Conservation (phyloP, 805 yeast genomes). For the Barnettozyma salicaria region DNA sequence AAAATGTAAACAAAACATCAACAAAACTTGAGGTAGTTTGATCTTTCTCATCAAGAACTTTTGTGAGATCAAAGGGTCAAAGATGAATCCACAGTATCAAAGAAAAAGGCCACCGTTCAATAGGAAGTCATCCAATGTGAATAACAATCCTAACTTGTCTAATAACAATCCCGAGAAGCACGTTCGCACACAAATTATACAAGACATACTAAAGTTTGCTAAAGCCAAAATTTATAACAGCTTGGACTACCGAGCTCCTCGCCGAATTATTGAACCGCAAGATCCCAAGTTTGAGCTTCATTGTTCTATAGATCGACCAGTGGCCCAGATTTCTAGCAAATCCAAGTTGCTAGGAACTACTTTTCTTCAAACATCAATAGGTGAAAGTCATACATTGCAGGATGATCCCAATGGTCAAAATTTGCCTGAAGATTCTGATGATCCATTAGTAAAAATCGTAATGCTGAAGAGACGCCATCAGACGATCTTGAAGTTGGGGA, state of each 20-base stretch:
- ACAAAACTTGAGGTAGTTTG: no score
- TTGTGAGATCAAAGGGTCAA: no score
- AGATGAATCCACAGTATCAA: no score
- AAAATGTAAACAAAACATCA: no score
- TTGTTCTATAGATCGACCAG: slow-evolving; percentile 11
- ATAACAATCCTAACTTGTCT: slow-evolving; percentile 4
- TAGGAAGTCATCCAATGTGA: no score
- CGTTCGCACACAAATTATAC: slow-evolving; percentile 2
- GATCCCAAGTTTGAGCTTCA: slow-evolving; percentile 16
- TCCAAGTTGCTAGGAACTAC: slow-evolving; percentile 11
- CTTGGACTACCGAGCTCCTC: slow-evolving; percentile 16
- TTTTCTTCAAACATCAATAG: slow-evolving; percentile 7
- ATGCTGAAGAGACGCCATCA: slow-evolving; percentile 10
- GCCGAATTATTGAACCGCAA: background rate
- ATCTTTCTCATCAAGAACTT: no score
- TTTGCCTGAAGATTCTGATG: slow-evolving; percentile 12
- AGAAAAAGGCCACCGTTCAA: no score
- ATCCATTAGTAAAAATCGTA: slow-evolving; percentile 6
- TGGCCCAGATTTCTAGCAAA: slow-evolving; percentile 9
- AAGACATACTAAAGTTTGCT: slow-evolving; percentile 14
- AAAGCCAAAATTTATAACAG: slow-evolving; percentile 11
- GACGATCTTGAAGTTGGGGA: slow-evolving; percentile 17
- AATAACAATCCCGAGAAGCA: slow-evolving; percentile 2
- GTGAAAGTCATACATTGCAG: background rate
- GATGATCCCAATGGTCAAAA: slow-evolving; percentile 7